Conservation (phyloP, 2,329 filamentous ascomycete genomes). For the Aspergillus flavus region DNA sequence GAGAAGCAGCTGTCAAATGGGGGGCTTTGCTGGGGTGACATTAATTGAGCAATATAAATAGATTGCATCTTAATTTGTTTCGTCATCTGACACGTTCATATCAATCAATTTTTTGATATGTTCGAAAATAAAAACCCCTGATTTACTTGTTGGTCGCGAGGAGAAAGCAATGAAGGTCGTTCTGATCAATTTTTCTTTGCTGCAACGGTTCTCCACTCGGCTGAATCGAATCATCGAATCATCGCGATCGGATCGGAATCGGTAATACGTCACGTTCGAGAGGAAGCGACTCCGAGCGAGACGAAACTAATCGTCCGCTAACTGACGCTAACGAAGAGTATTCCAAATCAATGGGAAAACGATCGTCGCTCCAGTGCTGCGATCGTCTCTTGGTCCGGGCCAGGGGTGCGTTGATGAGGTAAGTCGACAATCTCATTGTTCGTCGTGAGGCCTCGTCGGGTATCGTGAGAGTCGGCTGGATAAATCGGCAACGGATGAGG, state of each 20-base stretch:
- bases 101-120: background rate
- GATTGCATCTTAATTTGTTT: background rate
- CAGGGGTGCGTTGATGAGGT: background rate
- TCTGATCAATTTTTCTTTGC: background rate
- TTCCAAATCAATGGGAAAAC: slow-evolving; percentile 21
- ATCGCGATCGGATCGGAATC: slow-evolving; percentile 13
- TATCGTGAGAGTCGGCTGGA: background rate
- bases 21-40: background rate
- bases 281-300: background rate
- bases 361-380: background rate
- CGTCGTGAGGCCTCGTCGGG: background rate
- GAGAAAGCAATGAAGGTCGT: too few species aligned
- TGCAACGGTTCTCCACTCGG: slow-evolving; percentile 1
- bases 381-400: background rate
- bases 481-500: background rate
- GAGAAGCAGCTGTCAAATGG: background rate
- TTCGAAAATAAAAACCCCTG: background rate
- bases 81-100: background rate
- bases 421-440: background rate
- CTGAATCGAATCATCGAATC: slow-evolving; percentile 1
- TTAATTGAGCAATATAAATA: slow-evolving; percentile 3
- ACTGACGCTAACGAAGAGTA: slow-evolving; percentile 17
- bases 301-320: slow-evolving; percentile 5
- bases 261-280: slow-evolving; percentile 18
- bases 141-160: background rate